Percentiles rank a stretch among this genome's conserved stretches.
Evolutionary conservation across 2,329 filamentous ascomycete species (phyloP).

Genomic region (Aureobasidium sp.): DNA sequence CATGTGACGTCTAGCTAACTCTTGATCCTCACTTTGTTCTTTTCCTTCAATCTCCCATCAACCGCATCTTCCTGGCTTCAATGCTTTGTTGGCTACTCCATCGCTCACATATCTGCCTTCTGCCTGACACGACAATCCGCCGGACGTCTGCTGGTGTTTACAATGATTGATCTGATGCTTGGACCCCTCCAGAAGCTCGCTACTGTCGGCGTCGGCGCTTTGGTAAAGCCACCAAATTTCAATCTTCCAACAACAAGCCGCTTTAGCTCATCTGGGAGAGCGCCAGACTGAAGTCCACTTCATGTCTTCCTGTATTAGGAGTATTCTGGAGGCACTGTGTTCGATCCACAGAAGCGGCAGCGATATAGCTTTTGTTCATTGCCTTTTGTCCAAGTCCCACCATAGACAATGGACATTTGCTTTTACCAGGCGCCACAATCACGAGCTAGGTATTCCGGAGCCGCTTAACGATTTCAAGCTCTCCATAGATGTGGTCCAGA

Average conservation of each 20-base stretch:
- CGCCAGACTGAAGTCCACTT: constrained; percentile 14
- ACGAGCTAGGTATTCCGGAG: background rate
- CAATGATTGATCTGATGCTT: background rate
- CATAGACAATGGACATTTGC: background rate
- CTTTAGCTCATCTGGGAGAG: constrained; percentile 14
- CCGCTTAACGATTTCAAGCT: background rate
- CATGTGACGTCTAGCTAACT: background rate
- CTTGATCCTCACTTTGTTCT: background rate
- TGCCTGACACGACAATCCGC: too few species aligned
- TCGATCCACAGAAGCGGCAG: constrained; percentile 13
- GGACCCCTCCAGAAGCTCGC: background rate
- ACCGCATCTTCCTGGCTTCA: background rate
- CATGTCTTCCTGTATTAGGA: background rate
- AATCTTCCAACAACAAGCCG: background rate
- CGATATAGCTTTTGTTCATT: background rate
- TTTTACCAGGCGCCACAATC: background rate
- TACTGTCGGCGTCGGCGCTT: background rate
- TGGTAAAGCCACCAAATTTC: background rate
- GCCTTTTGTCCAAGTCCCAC: background rate
- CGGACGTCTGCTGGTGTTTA: background rate
- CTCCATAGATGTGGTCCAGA: background rate
- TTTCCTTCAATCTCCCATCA: background rate
- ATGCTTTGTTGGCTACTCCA: background rate
- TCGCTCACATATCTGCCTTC: background rate
- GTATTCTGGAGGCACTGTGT: constrained; percentile 13